phyloP scores from a whole-genome alignment of 805 yeast genomes.

The Hagleromyces aurorensis region DNA sequence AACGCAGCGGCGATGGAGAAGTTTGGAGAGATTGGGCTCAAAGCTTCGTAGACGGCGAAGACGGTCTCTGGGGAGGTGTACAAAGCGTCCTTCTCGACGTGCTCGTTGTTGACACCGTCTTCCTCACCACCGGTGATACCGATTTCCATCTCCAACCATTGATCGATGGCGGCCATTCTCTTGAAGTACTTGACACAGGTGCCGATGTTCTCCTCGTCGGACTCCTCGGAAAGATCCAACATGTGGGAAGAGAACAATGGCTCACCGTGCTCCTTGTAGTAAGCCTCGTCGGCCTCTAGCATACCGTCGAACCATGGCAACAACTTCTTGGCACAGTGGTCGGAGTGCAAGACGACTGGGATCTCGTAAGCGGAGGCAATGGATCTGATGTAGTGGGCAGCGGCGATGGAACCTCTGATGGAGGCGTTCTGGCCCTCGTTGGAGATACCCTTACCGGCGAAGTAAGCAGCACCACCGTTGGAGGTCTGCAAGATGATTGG shows the following conservation, averaged over 20 bases:
- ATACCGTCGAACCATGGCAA: conserved; percentile 98
- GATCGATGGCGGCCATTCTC: conserved; percentile 89
- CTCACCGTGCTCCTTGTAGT: conserved; percentile 77
- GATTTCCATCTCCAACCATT: conserved; percentile 99
- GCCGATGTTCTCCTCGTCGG: conserved; percentile 91
- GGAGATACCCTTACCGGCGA: conserved; percentile 98
- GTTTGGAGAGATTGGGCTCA: conserved; percentile 87
- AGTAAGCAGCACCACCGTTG: conserved; percentile 99
- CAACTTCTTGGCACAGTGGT: conserved; percentile 97
- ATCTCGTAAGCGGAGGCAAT: conserved; percentile 94
- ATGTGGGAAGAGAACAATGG: conserved; percentile 98
- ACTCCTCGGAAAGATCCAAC: conserved; percentile 96
- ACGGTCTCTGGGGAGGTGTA: conserved; percentile 97
- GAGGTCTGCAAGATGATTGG: conserved; percentile 97
- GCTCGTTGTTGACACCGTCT: conserved; percentile 99
- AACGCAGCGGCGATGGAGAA: conserved; percentile 99
- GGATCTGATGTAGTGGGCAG: conserved; percentile 95
- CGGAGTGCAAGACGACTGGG: conserved; percentile 96
- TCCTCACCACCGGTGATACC: conserved; percentile 99
- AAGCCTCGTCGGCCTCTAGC: conserved; percentile 93
- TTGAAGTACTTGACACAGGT: conserved; percentile 91
- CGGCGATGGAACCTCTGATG: conserved; percentile 91
- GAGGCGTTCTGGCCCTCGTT: conserved; percentile 92
- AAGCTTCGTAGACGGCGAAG: conserved; percentile 82
- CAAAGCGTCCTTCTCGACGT: conserved; percentile 75